Evolutionary conservation across 139 green algal species (phyloP).

Genomic region (Spirogloea muscicola): DNA sequence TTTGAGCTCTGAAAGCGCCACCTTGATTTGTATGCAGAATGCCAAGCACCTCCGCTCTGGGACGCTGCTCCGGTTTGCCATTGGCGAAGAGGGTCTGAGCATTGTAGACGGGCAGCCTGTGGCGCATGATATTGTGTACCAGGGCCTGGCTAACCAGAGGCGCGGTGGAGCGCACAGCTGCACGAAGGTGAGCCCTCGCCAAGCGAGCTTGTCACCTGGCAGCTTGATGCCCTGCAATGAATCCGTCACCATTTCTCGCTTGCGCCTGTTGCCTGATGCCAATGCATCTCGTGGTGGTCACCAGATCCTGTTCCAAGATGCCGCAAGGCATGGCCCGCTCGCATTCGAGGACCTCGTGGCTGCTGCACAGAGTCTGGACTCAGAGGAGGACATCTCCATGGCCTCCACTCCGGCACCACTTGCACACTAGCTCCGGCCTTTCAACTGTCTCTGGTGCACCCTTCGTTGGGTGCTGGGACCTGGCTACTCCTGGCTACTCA

Average conservation of each 20-base stretch:
- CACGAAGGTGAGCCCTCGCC: conserved; percentile 59
- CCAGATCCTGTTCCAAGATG: conserved; percentile 77
- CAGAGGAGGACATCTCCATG: no score
- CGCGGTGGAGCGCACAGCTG: conserved; percentile 68
- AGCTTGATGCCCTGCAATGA: background rate
- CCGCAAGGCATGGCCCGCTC: conserved; percentile 59
- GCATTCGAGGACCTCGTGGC: conserved; percentile 51
- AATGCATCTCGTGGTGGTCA: conserved; percentile 5
- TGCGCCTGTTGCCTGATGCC: background rate
- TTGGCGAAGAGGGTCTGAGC: conserved; percentile 47
- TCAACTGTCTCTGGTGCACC: no score
- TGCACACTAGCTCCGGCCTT: no score
- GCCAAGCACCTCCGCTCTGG: conserved; percentile 1
- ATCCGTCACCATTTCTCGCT: background rate
- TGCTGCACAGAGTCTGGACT: no score
- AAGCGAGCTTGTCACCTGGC: background rate
- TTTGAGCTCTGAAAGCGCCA: background rate
- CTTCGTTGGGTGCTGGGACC: no score
- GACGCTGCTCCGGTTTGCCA: conserved; percentile 54
- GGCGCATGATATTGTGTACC: conserved; percentile 66
- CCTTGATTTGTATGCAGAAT: no score
- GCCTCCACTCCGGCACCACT: no score
- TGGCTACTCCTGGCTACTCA: no score
- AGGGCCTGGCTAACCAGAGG: conserved; percentile 59
- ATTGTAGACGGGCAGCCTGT: conserved; percentile 54